Conservation (phyloP, 2,329 filamentous ascomycete genomes). For the Penicillium brevicompactum region DNA sequence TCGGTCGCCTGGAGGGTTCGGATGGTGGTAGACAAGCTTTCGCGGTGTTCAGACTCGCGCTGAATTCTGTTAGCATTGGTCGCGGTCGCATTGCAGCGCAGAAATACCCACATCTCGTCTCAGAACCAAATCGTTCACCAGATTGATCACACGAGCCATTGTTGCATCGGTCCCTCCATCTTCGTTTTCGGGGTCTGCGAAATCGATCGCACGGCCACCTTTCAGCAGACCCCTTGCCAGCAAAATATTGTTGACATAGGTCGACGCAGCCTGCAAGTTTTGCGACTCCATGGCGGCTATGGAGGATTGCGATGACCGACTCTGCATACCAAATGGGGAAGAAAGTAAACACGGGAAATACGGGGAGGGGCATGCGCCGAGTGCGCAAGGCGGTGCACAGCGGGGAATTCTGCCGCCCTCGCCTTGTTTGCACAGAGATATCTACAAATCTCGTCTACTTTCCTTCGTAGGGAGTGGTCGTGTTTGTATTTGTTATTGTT, state of each 20-base stretch:
- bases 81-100: background rate
- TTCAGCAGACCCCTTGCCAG: slow-evolving; percentile 65
- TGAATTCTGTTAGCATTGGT: slow-evolving; percentile 40
- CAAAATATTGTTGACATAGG: slow-evolving; percentile 66
- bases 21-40: slow-evolving; percentile 77
- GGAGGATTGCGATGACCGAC: slow-evolving; percentile 14
- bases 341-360: slow-evolving; percentile 44
- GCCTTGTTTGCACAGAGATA: background rate
- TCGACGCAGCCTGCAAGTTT: slow-evolving; percentile 62
- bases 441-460: no score
- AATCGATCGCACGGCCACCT: slow-evolving; percentile 68
- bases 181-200: slow-evolving; percentile 69
- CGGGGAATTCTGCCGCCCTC: slow-evolving; percentile 9
- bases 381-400: slow-evolving; percentile 19
- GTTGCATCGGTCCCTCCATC: slow-evolving; percentile 64
- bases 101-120: slow-evolving; percentile 73
- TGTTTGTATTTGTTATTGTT: no score
- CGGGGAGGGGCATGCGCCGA: slow-evolving; percentile 23
- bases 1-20: slow-evolving; percentile 75
- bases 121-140: slow-evolving; percentile 90
- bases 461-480: no score
- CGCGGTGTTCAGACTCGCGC: slow-evolving; percentile 87
- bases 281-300: slow-evolving; percentile 44
- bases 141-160: slow-evolving; percentile 84
- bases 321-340: slow-evolving; percentile 41